Evolutionary conservation across 1,139 yeast species (phyloP), one percentile per base, ranked within the genome.

Genomic region (Suhomyces ambrosiae): DNA sequence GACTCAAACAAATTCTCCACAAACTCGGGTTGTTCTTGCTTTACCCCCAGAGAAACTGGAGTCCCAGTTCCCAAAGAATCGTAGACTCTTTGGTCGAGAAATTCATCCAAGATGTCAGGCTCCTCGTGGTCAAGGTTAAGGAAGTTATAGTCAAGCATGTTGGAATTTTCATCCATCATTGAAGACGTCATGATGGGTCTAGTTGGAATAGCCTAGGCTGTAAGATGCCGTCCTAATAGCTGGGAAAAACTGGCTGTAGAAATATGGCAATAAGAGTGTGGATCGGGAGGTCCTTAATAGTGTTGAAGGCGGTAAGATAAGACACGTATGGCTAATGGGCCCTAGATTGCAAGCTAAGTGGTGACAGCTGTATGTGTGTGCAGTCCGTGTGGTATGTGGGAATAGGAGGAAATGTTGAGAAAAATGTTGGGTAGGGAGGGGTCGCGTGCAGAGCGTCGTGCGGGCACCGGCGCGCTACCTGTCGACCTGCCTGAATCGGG

Each of bases 71-170:
- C 61, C 33, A 63, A 45, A 13, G 65, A 58, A 21, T 74, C 80
- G 45, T 75, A 77, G 2, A 77, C 73, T 38, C 82, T 60, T 49
- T 74, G 77, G 53, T 79, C 84, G 37, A 79, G 61, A 47, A 79
- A 78, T 54, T 79, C 84, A 48, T 76, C 81, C 35, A 79, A 54
- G 26, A 71, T 66, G 42, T 71, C 75, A 30, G 66, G 71, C 36
- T 65, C 69, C 18, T 64, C 65, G 29, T 54, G 46, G 13, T 45
- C 46, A 14, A 48, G 33, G 21, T 36, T 37, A 22, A 49, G 46
- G 30, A 49, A 49, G 44, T 44, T 42, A 30, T 43, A 45, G 31
- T 49, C 53, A 35, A 49, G 43, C 21, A 49, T 36, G 31, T 41
- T 45, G 32, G 47, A 15, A 16, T 33, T 38, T 21, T 48, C 52